phyloP scores from a whole-genome alignment of 768 basidiomycete species.

The Termitomyces sp. region DNA sequence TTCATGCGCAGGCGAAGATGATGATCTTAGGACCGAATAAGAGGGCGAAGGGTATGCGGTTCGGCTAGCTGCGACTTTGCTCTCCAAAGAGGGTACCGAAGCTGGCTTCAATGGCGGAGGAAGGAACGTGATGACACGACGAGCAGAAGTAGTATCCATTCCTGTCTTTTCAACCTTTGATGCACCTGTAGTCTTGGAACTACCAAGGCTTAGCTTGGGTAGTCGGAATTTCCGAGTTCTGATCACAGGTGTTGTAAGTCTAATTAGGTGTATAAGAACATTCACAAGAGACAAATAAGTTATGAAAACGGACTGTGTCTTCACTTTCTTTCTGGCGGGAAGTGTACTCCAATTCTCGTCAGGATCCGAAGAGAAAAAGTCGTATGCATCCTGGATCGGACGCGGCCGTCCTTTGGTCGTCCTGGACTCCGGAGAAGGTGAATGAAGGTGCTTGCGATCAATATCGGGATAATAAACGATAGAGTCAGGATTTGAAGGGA shows the following conservation, averaged over 20 bases:
- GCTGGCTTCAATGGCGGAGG: constrained; percentile 17
- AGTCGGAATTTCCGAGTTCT: constrained; percentile 13
- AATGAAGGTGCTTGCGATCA: neutral
- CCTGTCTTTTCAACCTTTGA: constrained; percentile 10
- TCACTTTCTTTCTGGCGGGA: constrained; percentile 25
- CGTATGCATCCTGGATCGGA: constrained; percentile 22
- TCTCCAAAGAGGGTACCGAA: neutral
- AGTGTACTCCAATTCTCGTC: constrained; percentile 35
- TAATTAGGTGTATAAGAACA: neutral
- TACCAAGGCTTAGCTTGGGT: neutral
- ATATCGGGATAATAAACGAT: neutral
- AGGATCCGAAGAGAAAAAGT: constrained; percentile 18
- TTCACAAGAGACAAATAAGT: neutral
- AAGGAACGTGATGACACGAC: constrained; percentile 20
- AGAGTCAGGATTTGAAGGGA: neutral
- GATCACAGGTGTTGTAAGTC: neutral
- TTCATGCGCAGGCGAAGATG: neutral
- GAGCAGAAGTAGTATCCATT: constrained; percentile 17
- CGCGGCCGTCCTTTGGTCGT: neutral
- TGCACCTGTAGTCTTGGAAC: neutral
- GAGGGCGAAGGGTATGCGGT: constrained; percentile 15
- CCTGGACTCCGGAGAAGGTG: constrained; percentile 2
- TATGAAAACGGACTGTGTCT: constrained; percentile 13
- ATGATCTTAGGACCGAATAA: neutral
- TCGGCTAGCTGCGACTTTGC: neutral